Conservation (phyloP, 176 grass and related monocot species). For the Tillandsia leiboldiana region DNA sequence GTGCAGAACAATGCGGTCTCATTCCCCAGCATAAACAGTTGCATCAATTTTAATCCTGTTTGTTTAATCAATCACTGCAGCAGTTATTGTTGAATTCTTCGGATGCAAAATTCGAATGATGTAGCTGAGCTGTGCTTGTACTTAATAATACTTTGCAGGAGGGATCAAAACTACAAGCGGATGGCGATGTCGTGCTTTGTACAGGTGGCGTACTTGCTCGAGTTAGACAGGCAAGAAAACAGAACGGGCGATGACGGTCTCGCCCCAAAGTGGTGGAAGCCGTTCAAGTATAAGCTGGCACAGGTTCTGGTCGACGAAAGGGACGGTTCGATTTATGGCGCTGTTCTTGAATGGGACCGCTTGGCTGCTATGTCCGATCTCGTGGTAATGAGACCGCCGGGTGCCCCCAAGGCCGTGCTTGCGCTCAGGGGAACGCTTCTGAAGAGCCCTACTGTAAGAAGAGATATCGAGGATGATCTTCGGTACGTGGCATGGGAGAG, state of each 20-base stretch:
- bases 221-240: constrained; percentile 82
- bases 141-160: constrained; percentile 33
- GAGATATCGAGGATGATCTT: constrained; percentile 67
- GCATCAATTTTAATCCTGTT: too few relatives aligned
- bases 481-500: constrained; percentile 68
- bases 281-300: constrained; percentile 61
- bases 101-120: too few relatives aligned
- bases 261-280: constrained; percentile 77
- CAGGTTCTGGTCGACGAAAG: constrained; percentile 49
- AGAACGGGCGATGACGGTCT: constrained; percentile 34
- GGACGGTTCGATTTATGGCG: constrained; percentile 76
- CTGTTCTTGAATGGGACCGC: constrained; percentile 76
- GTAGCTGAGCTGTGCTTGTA: background rate
- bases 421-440: constrained; percentile 76
- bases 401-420: constrained; percentile 53
- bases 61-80: too few relatives aligned
- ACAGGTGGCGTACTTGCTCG: constrained; percentile 68
- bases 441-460: constrained; percentile 29
- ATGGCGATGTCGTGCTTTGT: constrained; percentile 84
- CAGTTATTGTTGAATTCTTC: too few relatives aligned
- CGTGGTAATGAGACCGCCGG: constrained; percentile 39
- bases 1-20: too few relatives aligned
- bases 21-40: too few relatives aligned
- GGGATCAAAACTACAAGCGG: constrained; percentile 55
- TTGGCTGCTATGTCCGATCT: constrained; percentile 32